Percentiles rank a stretch among this genome's conserved stretches.
Evolutionary conservation across 2,329 filamentous ascomycete genomes (phyloP).

Genomic region (Trichoderma endophyticum): DNA sequence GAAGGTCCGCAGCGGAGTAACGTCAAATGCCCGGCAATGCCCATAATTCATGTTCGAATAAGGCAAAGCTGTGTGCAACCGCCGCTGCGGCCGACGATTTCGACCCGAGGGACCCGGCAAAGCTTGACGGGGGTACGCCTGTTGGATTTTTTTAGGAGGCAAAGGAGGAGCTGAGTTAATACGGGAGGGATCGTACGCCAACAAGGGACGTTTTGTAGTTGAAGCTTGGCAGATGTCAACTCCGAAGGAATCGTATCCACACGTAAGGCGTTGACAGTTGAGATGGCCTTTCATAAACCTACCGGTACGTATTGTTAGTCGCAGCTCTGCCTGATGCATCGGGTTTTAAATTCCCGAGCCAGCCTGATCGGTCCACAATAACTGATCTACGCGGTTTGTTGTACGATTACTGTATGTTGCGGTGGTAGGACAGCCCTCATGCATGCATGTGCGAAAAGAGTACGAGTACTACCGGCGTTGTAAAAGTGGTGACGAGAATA

Average conservation of each 20-base stretch:
- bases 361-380: neutral
- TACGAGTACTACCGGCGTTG: neutral
- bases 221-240: neutral
- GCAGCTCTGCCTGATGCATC: neutral
- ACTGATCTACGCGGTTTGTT: neutral
- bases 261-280: neutral
- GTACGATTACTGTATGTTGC: neutral
- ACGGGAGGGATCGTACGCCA: neutral
- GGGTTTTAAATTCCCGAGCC: neutral
- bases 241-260: neutral
- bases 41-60: neutral
- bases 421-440: neutral
- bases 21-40: neutral
- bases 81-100: conserved; percentile 15
- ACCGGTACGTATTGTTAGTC: neutral
- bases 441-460: neutral
- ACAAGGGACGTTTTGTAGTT: neutral
- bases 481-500: neutral
- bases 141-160: neutral
- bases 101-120: neutral
- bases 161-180: neutral
- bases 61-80: neutral
- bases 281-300: neutral
- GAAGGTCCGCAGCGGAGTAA: conserved; percentile 5
- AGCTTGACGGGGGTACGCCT: neutral